Base-by-base conservation (phyloP, 495 filamentous ascomycete species). In the Evansstolkia leycettana region DNA sequence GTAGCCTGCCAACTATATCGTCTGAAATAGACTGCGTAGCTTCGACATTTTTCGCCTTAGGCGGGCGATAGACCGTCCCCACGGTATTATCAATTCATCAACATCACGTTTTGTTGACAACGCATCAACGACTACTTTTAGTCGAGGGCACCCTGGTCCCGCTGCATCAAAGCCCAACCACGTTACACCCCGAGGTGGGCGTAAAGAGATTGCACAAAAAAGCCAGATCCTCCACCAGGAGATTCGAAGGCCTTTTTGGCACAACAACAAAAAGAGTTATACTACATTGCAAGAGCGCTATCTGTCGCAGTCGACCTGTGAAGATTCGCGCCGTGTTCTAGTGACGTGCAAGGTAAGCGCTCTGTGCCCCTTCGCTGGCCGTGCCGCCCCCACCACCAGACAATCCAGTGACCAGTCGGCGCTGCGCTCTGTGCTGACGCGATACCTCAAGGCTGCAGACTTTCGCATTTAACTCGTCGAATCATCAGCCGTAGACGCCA, bases 81-180 rank as follows among this genome's bases (percentile, higher is more conserved):
- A 45, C 56, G 46, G 46, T 50, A 56, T 48, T 45, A 47, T 40
- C 41, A 48, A 43, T 41, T 37, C 15, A 7, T 38, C 17, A 40
- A 37, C 34, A 48, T 52, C 34, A 42, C 45, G 30, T 40, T 45
- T 43, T 43, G 20, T 46, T 63, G 62, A 64, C 64, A 68, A 65
- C 64, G 57, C 64, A 68, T 68, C 60, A 53, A 50, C 47, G 42
- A 41, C 43, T 36, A 48, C 48, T 44, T 52, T 41, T 40, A 46
- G 46, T 53, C 50, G 57, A 57, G 50, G 46, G 45, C 51, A 52
- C 46, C 54, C 52, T 51, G 48, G 42, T n/a, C 40, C 50, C 39
- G 47, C 64, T 68, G 64, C 64, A 65, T 65, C 58, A 55, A 51
- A 61, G 62, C 64, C 62, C 61, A 64, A 68, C 61, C 62, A 65